These are phyloP conservation scores for Coniferiporia weirii DNA, from an alignment of 1,284 basidiomycete species.

Conservation along the genomic window DNA sequence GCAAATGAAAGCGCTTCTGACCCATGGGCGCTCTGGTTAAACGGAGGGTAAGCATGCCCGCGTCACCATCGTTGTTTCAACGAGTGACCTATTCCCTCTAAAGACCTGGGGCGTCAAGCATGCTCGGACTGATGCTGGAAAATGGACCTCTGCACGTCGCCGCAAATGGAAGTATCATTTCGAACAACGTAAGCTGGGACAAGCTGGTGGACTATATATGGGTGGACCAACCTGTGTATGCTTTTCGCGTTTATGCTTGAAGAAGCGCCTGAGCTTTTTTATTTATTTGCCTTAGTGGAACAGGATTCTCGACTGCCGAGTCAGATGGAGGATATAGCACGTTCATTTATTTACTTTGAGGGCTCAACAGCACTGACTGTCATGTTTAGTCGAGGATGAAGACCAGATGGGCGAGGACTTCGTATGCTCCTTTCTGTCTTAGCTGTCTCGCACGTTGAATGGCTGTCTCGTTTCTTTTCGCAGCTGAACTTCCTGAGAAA, in stretches of 20 bases:
- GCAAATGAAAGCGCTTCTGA: slow-evolving; percentile 30
- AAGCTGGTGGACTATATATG: slow-evolving; percentile 61
- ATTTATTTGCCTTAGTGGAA: slow-evolving; percentile 37
- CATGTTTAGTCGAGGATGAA: slow-evolving; percentile 48
- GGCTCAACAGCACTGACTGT: neutral
- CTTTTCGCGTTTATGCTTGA: slow-evolving; percentile 5
- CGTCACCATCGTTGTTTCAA: neutral
- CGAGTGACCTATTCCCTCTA: neutral
- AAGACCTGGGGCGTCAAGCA: slow-evolving; percentile 66
- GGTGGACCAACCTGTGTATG: slow-evolving; percentile 70
- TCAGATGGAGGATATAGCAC: slow-evolving; percentile 46
- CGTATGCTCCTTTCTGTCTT: slow-evolving; percentile 34
- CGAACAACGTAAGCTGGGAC: slow-evolving; percentile 55
- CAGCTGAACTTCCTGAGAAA: slow-evolving; percentile 66
- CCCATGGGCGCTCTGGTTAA: slow-evolving; percentile 74
- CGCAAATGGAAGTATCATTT: slow-evolving; percentile 40
- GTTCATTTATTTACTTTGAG: slow-evolving; percentile 20
- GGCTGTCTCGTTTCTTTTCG: neutral
- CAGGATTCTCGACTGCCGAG: slow-evolving; percentile 63
- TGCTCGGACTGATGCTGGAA: slow-evolving; percentile 62
- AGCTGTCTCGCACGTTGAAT: neutral
- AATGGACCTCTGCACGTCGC: slow-evolving; percentile 63
- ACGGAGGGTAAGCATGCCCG: slow-evolving; percentile 50
- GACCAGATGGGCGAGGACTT: slow-evolving; percentile 68
- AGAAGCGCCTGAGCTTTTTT: neutral